Evolutionary conservation across 768 basidiomycete species (phyloP), one percentile per base, ranked within the genome.

Genomic region (Amanita muscaria): DNA sequence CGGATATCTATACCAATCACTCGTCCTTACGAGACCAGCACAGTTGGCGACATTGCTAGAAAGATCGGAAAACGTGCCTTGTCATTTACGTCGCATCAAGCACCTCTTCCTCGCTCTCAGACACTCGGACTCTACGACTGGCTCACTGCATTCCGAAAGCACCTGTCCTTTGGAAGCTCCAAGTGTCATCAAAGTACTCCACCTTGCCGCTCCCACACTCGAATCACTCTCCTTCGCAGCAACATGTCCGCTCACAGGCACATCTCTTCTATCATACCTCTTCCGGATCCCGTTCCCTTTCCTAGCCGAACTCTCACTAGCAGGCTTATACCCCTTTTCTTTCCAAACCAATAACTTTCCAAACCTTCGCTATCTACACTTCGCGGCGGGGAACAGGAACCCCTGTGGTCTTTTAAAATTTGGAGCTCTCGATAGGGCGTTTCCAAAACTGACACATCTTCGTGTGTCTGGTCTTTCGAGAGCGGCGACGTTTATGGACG

Each of bases 251-350:
- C 55, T 57, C 4, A 57, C 59, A 15, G 66, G 70, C 50, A 64
- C 73, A 0, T 38, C 62, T 5, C 50, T 69, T 33, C 61, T 75
- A 33, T 65, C 67, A 4, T 57, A 64, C 19, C 56, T 76, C 31
- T 74, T 73, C 55, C 62, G 67, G 14, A 59, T 60, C 7, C 42
- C 56, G 2, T 70, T 73, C 40, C 74, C 73, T 1, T 48, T 46
- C 21, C 60, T 77, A 1, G 53, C 49, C 21, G 63, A 64, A 23
- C 67, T 77, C 46, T 57, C 68, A 4, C 51, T 76, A 2, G 64
- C 64, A 2, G 76, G 74, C 1, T 70, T 69, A 50, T 77, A 77
- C 54, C 70, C 74, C 5, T 74, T 68, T 49, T 73, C 71, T 2
- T 64, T 63, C 15, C 41, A 59, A 1, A 50, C 62, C 3, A 49